Conservation (phyloP, 2,329 filamentous ascomycete genomes). For the Aureobasidium sp. region DNA sequence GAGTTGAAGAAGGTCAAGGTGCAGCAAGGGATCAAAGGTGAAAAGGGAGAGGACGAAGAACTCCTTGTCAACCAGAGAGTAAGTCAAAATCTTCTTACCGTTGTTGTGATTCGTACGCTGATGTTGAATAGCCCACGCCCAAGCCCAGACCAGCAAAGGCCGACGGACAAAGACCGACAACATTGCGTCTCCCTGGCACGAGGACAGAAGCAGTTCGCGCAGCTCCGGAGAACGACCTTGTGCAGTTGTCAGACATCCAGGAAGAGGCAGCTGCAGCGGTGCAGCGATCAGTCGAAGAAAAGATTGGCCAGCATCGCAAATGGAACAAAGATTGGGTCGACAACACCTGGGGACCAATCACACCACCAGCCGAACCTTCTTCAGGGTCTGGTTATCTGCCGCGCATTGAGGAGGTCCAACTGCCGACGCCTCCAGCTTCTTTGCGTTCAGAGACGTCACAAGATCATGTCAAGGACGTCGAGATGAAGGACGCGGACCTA, state of each 20-base stretch:
- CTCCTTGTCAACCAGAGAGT: constrained; percentile 86
- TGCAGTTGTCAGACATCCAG: constrained; percentile 67
- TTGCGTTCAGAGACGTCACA: constrained; percentile 36
- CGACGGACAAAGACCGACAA: constrained; percentile 59
- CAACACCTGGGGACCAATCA: constrained; percentile 76
- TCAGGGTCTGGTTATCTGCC: constrained; percentile 26
- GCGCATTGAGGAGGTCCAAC: constrained; percentile 22
- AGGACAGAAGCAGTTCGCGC: constrained; percentile 57
- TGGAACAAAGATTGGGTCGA: constrained; percentile 92
- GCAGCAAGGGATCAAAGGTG: constrained; percentile 69
- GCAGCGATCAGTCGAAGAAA: constrained; percentile 73
- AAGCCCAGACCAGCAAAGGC: constrained; percentile 50
- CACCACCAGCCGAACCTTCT: constrained; percentile 59
- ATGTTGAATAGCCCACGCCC: constrained; percentile 28
- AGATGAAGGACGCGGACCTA: constrained; percentile 27
- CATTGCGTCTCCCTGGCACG: constrained; percentile 37
- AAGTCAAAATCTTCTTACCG: constrained; percentile 28
- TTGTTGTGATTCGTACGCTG: constrained; percentile 19
- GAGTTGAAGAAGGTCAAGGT: constrained; percentile 83
- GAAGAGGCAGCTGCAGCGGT: constrained; percentile 78
- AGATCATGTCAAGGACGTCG: constrained; percentile 33
- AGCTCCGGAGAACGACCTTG: constrained; percentile 69
- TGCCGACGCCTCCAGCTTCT: constrained; percentile 43
- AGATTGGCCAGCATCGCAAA: constrained; percentile 78
- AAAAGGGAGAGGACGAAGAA: constrained; percentile 89